Base-by-base conservation (phyloP, 1,284 basidiomycete genomes). In the Leccinum pallidistipes region DNA sequence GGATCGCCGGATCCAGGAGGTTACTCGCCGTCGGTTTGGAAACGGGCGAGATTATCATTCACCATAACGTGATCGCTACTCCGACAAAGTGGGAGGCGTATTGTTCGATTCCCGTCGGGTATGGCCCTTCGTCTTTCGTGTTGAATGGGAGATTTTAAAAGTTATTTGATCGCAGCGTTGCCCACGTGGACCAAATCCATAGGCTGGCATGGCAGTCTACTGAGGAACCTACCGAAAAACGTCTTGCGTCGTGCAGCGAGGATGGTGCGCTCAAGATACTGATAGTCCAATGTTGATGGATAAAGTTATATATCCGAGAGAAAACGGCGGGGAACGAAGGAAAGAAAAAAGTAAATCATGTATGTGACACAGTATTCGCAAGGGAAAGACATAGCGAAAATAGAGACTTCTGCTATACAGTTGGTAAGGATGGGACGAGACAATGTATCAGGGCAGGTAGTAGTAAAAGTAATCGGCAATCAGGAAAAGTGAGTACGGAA, bases 181-280 rank as follows among this genome's bases (percentile, higher is more conserved):
- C 85, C 11, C 90, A 92, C 69, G 78, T 86, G 45, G 84, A 86
- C 68, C 90, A 91, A 60, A 82, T 93, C 50, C 81, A 91, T 67
- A 83, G 82, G 63, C 74, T 93, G 64, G 79, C 82, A 27, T 93
- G 91, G 91, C 80, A 86, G 56, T 84, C 86, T 31, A 62, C 66
- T 5, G 62, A 65, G 16, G 68, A 67, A 3, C 64, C 63, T 29
- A 60, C 65, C 32, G 68, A 69, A 49, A 78, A 80, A 66, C 71
- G 78, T 60, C 76, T 86, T 29, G 85, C 84, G 27, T 81, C 81
- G 57, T 86, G 84, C 66, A 89, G 90, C 75, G 90, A 92, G 79
- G 91, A 93, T 81, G 87, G 90, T 79, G 87, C 87, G 80, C 77
- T 91, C 79, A 88, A 83, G 77, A 80, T 92, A 80, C 77, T 85